These are phyloP conservation scores for Volvariella volvacea DNA, from an alignment of 1,284 basidiomycete species.

Conservation along the genomic window DNA sequence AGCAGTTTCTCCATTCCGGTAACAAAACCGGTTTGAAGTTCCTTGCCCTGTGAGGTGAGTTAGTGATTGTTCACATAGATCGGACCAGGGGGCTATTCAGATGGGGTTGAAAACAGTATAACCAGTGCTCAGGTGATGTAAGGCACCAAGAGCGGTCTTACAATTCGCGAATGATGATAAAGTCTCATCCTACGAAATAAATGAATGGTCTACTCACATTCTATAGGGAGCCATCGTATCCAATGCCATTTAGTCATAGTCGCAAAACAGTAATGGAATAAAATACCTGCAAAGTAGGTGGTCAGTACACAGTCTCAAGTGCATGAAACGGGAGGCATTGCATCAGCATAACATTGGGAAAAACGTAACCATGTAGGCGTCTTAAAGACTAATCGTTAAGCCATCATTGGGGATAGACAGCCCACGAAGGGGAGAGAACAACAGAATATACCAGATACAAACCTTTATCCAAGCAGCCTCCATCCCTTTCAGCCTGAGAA, in stretches of 20 bases:
- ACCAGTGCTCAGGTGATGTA: constrained; percentile 53
- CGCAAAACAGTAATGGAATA: constrained; percentile 10
- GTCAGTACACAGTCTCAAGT: constrained; percentile 1
- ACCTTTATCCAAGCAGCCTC: constrained; percentile 69
- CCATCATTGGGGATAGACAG: constrained; percentile 34
- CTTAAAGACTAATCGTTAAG: constrained; percentile 86
- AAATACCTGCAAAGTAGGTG: constrained; percentile 5
- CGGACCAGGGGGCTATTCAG: constrained; percentile 29
- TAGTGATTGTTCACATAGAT: constrained; percentile 4
- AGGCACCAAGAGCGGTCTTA: constrained; percentile 49
- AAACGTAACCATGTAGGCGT: constrained; percentile 57
- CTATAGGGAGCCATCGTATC: constrained; percentile 19
- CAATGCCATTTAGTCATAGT: constrained; percentile 9
- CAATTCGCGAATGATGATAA: constrained; percentile 60
- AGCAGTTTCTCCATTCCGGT: constrained; percentile 64
- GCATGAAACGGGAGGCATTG: constrained; percentile 15
- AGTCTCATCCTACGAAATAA: constrained; percentile 36
- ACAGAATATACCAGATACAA: constrained; percentile 23
- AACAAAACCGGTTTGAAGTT: constrained; percentile 62
- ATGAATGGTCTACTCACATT: constrained; percentile 40
- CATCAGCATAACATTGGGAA: constrained; percentile 10
- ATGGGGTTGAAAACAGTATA: constrained; percentile 62
- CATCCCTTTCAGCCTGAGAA: constrained; percentile 71
- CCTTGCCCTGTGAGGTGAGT: constrained; percentile 36
- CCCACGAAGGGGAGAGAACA: constrained; percentile 5